Base-by-base conservation (phyloP, 225 moss, liverwort and hornwort species). In the Marchantia polymorpha region DNA sequence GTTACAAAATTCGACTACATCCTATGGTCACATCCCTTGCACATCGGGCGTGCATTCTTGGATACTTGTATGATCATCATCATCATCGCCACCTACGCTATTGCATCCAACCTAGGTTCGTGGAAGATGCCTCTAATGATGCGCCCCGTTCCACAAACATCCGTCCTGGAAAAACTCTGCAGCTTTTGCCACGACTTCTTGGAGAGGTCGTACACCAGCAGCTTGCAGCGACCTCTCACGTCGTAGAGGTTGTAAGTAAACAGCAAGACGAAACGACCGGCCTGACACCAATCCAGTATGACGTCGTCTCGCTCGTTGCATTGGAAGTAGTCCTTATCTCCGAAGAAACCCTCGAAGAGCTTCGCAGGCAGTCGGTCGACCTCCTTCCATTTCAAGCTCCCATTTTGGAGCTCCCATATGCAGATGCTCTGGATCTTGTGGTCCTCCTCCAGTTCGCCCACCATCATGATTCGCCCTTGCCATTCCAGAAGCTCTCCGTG, bases 401-500 rank as follows among this genome's bases (percentile, higher is more conserved):
- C 78, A 25, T 61, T 66, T 55, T 85, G 79, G 50, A 81, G 87
- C 80, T 87, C 87, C 87, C 87, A 87, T 25, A 87, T 87, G 69
- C 87, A 87, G 10, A 87, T 84, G 74, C 84, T 82, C 80, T 87
- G 87, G 50, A 87, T 75, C 78, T 87, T 87, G 15, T 84, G 79
- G 63, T 87, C 65, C 75, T 87, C 87, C 56, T 87, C 87, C 51
- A 87, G 77, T 51, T 87, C 87, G 49, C 87, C 87, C 4, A 87
- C 82, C 87, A 87, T 87, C 82, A 87, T 69, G 66, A 87, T 87
- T 19, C 87, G 84, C 27, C 87, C 87, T 67, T 87, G 82, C 87
- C 87, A 87, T 74, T 84, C 82, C 54, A 87, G 29, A 22, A 87
- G 87, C 80, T 87, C 87, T 0, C 87, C 84, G 49, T 83, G 87